Evolutionary conservation across 1,284 basidiomycete genomes (phyloP).

Genomic region (Leccinum laetum): DNA sequence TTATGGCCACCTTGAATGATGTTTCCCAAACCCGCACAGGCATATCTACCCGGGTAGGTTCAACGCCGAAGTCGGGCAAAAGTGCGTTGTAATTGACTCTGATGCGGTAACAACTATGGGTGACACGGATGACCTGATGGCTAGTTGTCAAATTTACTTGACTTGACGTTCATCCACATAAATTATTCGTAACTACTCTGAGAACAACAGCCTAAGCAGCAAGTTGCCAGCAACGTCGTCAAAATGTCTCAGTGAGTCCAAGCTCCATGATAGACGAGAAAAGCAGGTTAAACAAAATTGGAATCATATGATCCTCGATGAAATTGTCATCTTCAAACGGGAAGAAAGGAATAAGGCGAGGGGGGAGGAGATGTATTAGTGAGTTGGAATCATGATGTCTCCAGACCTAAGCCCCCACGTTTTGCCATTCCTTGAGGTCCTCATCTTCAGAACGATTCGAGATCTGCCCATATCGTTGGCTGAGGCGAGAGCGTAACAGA

Average conservation of each 20-base stretch:
- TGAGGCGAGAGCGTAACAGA: conserved; percentile 31
- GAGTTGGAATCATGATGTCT: conserved; percentile 2
- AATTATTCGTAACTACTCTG: background rate
- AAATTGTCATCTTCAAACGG: background rate
- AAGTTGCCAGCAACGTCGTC: background rate
- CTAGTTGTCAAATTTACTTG: background rate
- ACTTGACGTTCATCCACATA: background rate
- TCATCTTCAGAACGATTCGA: conserved; percentile 2
- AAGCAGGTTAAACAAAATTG: background rate
- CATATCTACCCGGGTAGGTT: background rate
- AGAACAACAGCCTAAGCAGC: background rate
- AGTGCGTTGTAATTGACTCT: background rate
- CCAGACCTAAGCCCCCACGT: conserved; percentile 18
- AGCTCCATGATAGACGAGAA: background rate
- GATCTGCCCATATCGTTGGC: conserved; percentile 10
- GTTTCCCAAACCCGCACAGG: background rate
- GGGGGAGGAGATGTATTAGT: background rate
- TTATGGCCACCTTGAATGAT: too few relatives aligned
- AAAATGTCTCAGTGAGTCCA: background rate
- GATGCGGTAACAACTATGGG: background rate
- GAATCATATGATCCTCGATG: background rate
- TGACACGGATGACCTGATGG: background rate
- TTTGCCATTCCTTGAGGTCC: conserved; percentile 29
- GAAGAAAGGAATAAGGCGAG: background rate
- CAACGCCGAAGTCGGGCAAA: too few relatives aligned